Percentiles rank a stretch among this genome's conserved stretches.
Evolutionary conservation across 192 early-diverging fungal genomes (phyloP).

Genomic region (Rhizophagus clarus): DNA sequence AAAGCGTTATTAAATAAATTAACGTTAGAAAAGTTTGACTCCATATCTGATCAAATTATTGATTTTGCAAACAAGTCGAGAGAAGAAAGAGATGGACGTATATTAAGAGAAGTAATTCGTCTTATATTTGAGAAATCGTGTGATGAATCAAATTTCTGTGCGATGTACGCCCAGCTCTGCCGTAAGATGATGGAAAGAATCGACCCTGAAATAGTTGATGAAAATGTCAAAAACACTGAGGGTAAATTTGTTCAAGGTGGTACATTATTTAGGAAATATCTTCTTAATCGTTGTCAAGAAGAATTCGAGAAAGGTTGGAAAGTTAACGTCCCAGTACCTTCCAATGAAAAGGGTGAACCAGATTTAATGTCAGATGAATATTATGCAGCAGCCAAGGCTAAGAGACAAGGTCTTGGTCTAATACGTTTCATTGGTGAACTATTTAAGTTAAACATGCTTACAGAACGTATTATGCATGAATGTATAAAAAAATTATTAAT

Average conservation of each 20-base stretch:
- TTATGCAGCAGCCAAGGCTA: constrained; percentile 85
- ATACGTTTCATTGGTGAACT: constrained; percentile 95
- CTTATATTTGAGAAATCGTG: constrained; percentile 94
- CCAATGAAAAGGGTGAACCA: constrained; percentile 59
- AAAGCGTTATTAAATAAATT: constrained; percentile 96
- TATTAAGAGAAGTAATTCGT: constrained; percentile 81
- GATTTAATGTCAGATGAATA: constrained; percentile 80
- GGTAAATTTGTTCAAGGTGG: constrained; percentile 58
- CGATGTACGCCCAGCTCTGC: constrained; percentile 90
- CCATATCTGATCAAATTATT: constrained; percentile 82
- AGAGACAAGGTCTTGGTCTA: constrained; percentile 93
- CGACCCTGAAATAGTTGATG: constrained; percentile 59
- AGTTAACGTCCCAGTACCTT: constrained; percentile 65
- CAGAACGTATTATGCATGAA: constrained; percentile 93
- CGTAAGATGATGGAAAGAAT: constrained; percentile 72
- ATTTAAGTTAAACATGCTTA: constrained; percentile 88
- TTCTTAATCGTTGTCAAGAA: constrained; percentile 93
- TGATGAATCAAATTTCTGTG: constrained; percentile 89
- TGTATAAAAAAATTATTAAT: constrained; percentile 83
- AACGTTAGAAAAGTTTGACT: constrained; percentile 92
- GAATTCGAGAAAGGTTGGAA: constrained; percentile 94
- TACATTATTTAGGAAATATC: constrained; percentile 84
- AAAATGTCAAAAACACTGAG: constrained; percentile 59
- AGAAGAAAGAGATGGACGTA: constrained; percentile 66
- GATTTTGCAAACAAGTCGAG: constrained; percentile 71